These are phyloP conservation scores for Phytophthora pini DNA, from an alignment of 352 stramenopile genomes.

Conservation along the genomic window DNA sequence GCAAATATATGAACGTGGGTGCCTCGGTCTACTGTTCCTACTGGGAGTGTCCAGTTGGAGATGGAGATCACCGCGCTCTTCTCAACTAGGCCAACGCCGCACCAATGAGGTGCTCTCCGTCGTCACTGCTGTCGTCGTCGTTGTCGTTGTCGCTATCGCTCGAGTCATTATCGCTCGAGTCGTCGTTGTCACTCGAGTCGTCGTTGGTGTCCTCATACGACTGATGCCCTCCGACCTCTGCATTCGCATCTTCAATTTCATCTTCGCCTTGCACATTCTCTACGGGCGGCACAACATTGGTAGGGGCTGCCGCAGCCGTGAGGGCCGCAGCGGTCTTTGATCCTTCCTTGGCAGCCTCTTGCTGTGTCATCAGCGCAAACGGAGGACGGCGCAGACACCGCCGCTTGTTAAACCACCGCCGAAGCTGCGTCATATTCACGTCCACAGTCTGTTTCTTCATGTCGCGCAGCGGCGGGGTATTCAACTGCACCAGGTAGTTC, in stretches of 20 bases:
- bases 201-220: conserved; percentile 62
- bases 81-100: conserved; percentile 35
- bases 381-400: conserved; percentile 82
- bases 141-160: conserved; percentile 42
- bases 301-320: conserved; percentile 33
- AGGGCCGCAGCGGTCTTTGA: conserved; percentile 50
- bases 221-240: conserved; percentile 39
- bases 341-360: conserved; percentile 68
- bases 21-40: conserved; percentile 16
- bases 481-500: conserved; percentile 70
- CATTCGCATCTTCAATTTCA: conserved; percentile 32
- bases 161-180: conserved; percentile 47
- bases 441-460: conserved; percentile 75
- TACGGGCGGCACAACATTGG: conserved; percentile 32
- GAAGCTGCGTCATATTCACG: conserved; percentile 88
- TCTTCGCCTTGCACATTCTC: conserved; percentile 37
- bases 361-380: conserved; percentile 85
- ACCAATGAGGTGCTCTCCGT: conserved; percentile 44
- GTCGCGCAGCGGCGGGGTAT: conserved; percentile 73
- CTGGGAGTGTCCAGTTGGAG: conserved; percentile 1
- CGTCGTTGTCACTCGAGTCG: conserved; percentile 51
- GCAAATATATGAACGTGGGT: conserved; percentile 26
- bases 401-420: conserved; percentile 89
- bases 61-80: conserved; percentile 12
- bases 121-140: conserved; percentile 44